A percentile compares a stretch with the other conserved stretches of the same genome.
Conservation (phyloP, 2,329 filamentous ascomycete genomes). For the Zymoseptoria brevis region DNA sequence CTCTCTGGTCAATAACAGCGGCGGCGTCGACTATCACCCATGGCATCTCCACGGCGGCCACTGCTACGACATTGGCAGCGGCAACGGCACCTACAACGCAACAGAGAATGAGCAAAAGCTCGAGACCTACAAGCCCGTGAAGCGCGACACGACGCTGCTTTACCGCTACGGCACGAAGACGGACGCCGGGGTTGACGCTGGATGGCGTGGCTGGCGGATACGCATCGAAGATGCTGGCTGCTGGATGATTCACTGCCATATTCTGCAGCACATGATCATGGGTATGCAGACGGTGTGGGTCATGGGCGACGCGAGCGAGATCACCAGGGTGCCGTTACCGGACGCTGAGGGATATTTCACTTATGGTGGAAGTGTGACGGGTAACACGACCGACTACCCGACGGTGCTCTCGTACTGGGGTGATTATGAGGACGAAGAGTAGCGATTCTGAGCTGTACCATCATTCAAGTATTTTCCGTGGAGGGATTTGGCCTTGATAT, state of each 20-base stretch:
- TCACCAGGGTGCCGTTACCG: conserved; percentile 27
- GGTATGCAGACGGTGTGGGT: conserved; percentile 43
- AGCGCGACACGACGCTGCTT: conserved; percentile 46
- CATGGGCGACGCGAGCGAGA: conserved; percentile 37
- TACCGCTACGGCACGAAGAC: conserved; percentile 45
- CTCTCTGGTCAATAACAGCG: conserved; percentile 22
- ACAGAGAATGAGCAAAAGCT: conserved; percentile 41
- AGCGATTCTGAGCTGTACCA: neutral
- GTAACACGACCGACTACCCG: conserved; percentile 23
- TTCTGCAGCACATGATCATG: conserved; percentile 52
- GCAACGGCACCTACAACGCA: conserved; percentile 47
- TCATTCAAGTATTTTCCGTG: neutral
- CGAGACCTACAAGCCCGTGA: conserved; percentile 32
- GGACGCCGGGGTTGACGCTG: conserved; percentile 35
- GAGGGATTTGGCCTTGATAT: neutral
- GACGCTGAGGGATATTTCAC: conserved; percentile 38
- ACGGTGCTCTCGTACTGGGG: conserved; percentile 18
- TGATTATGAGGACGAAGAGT: conserved; percentile 2
- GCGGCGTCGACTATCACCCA: conserved; percentile 42
- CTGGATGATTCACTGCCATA: conserved; percentile 58
- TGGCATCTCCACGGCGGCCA: conserved; percentile 51
- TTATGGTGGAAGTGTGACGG: conserved; percentile 39
- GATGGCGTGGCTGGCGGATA: conserved; percentile 56
- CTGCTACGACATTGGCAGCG: conserved; percentile 47
- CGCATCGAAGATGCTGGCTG: conserved; percentile 44